Evolutionary conservation across 805 yeast genomes (phyloP).

Genomic region (Zygosaccharomyces bailii): DNA sequence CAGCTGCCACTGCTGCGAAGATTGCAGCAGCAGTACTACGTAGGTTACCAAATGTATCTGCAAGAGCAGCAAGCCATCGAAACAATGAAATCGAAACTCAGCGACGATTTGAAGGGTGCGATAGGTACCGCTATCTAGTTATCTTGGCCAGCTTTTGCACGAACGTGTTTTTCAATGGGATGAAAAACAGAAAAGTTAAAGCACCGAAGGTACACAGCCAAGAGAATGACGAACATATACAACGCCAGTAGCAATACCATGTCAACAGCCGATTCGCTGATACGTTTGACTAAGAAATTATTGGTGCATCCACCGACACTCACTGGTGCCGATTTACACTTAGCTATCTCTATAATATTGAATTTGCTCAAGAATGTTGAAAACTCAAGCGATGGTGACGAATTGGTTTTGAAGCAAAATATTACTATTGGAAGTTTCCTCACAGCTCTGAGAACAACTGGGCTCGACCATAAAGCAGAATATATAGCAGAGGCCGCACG

Average conservation of each 20-base stretch:
- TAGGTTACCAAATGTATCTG: constrained; percentile 18
- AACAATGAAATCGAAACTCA: constrained; percentile 10
- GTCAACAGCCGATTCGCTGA: constrained; percentile 4
- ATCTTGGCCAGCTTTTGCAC: not conserved
- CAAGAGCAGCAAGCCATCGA: constrained; percentile 20
- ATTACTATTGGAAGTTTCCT: constrained; percentile 76
- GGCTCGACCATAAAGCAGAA: constrained; percentile 76
- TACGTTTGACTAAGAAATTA: constrained; percentile 56
- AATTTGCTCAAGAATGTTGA: constrained; percentile 51
- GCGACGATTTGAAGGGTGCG: constrained; percentile 6
- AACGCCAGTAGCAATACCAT: constrained; percentile 32
- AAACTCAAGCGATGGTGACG: constrained; percentile 4
- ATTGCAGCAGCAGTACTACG: constrained; percentile 24
- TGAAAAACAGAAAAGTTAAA: not conserved
- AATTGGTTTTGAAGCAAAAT: constrained; percentile 24
- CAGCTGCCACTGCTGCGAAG: constrained; percentile 20
- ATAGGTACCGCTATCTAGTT: not conserved
- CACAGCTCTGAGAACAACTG: constrained; percentile 67
- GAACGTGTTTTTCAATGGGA: not conserved
- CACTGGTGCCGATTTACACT: constrained; percentile 59
- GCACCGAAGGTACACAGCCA: no score
- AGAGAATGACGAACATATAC: no score
- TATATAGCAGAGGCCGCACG: constrained; percentile 83
- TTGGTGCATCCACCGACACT: constrained; percentile 58
- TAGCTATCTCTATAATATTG: constrained; percentile 60